A percentile compares a stretch with the other conserved stretches of the same genome.
phyloP scores from a whole-genome alignment of 768 basidiomycete genomes.

The Pisolithus albus region DNA sequence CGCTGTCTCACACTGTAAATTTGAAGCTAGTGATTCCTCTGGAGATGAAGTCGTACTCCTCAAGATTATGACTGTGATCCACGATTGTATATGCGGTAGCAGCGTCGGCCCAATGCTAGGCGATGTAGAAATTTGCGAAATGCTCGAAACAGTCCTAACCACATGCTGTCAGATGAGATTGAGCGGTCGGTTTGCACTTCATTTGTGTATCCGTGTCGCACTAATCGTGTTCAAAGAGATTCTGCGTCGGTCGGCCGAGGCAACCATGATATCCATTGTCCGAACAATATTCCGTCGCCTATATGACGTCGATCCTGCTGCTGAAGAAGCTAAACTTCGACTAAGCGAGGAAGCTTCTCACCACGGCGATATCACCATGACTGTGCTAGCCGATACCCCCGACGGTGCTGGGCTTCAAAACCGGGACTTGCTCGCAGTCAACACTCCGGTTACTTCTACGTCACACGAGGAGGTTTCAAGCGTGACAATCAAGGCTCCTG shows the following conservation, averaged over 20 bases:
- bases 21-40: constrained; percentile 95
- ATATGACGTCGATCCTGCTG: constrained; percentile 52
- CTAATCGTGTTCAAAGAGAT: constrained; percentile 51
- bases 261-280: constrained; percentile 83
- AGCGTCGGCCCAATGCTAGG: constrained; percentile 66
- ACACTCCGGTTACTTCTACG: background rate
- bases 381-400: constrained; percentile 28
- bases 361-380: constrained; percentile 57
- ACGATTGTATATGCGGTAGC: constrained; percentile 66
- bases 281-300: constrained; percentile 75
- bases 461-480: background rate
- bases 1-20: constrained; percentile 92
- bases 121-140: constrained; percentile 94
- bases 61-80: constrained; percentile 85
- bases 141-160: constrained; percentile 95
- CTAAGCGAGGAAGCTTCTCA: constrained; percentile 43
- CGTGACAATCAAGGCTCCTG: background rate
- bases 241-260: constrained; percentile 80
- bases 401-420: constrained; percentile 9
- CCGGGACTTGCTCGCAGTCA: constrained; percentile 10
- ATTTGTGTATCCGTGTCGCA: background rate
- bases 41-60: constrained; percentile 94
- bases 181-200: constrained; percentile 57
- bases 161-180: constrained; percentile 96
- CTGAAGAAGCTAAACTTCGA: constrained; percentile 61